Evolutionary conservation across 805 yeast genomes (phyloP).

Genomic region (Wickerhamiella qilinensis): DNA sequence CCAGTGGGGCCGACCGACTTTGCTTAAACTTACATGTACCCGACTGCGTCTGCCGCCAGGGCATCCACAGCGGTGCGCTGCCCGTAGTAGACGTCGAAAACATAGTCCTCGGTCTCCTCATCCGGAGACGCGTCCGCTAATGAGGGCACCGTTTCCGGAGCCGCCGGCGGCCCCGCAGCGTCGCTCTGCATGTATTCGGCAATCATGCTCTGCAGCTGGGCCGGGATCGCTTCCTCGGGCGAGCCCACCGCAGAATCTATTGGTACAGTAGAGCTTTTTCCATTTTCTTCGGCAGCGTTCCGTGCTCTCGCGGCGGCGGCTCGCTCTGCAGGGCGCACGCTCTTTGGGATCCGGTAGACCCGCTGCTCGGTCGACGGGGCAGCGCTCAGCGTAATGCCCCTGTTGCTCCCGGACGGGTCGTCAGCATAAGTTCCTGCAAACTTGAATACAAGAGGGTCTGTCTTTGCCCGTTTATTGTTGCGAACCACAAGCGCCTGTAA

Average conservation of each 20-base stretch:
- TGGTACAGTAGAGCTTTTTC: not conserved
- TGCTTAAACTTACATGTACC: conserved; percentile 20
- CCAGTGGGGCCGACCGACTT: too few relatives aligned
- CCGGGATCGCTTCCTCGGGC: conserved; percentile 21
- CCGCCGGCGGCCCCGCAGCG: not conserved
- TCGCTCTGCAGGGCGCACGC: not conserved
- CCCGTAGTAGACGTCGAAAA: conserved; percentile 74
- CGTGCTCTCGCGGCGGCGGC: not conserved
- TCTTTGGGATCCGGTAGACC: conserved; percentile 15
- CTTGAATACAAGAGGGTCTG: conserved; percentile 12
- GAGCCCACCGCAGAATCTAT: not conserved
- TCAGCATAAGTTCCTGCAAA: conserved; percentile 17
- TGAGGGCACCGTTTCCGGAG: not conserved
- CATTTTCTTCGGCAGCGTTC: not conserved
- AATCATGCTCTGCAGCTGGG: conserved; percentile 63
- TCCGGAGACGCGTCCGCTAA: conserved; percentile 6
- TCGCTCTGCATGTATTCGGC: conserved; percentile 33
- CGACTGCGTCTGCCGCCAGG: conserved; percentile 17
- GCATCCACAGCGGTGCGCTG: conserved; percentile 24
- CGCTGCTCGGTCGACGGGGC: conserved; percentile 16
- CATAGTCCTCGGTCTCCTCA: conserved; percentile 46
- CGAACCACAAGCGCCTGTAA: conserved; percentile 46
- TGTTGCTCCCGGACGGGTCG: conserved; percentile 1
- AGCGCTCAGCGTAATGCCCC: not conserved
- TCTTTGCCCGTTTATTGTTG: conserved; percentile 10